A percentile compares a stretch with the other conserved stretches of the same genome.
Evolutionary conservation across 2,329 filamentous ascomycete genomes (phyloP).

Genomic region (Penicillium sp.): DNA sequence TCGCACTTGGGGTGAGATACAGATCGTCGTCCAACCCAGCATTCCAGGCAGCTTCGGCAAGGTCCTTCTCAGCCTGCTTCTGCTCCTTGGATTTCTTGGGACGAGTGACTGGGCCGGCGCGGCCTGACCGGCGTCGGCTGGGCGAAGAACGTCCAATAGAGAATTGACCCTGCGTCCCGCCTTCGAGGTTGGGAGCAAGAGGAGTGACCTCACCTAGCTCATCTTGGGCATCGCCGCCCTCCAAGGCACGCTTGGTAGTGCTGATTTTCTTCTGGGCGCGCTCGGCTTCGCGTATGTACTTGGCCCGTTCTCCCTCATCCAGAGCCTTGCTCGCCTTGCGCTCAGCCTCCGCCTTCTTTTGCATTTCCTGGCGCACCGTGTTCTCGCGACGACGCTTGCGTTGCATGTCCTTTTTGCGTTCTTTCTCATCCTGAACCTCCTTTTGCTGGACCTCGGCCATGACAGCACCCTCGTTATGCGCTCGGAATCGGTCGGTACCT

Average conservation of each 20-base stretch:
- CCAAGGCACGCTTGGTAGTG: slow-evolving; percentile 80
- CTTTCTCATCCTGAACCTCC: slow-evolving; percentile 90
- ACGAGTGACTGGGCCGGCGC: slow-evolving; percentile 51
- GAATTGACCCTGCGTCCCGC: slow-evolving; percentile 81
- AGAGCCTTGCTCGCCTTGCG: slow-evolving; percentile 72
- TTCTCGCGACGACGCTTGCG: slow-evolving; percentile 93
- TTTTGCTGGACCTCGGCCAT: slow-evolving; percentile 83
- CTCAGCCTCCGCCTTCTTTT: slow-evolving; percentile 76
- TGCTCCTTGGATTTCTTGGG: slow-evolving; percentile 83
- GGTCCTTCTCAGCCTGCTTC: slow-evolving; percentile 66
- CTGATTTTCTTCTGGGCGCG: slow-evolving; percentile 89
- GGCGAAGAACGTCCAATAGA: slow-evolving; percentile 58
- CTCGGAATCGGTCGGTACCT: slow-evolving; percentile 72
- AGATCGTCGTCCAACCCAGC: slow-evolving; percentile 53
- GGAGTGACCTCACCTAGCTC: slow-evolving; percentile 68
- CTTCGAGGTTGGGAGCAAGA: slow-evolving; percentile 75
- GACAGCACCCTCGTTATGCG: slow-evolving; percentile 73
- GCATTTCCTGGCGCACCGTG: slow-evolving; percentile 80
- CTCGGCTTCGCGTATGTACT: slow-evolving; percentile 78
- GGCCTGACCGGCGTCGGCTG: slow-evolving; percentile 54
- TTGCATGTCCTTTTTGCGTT: slow-evolving; percentile 99
- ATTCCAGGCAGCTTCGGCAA: slow-evolving; percentile 82
- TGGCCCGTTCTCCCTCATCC: slow-evolving; percentile 77
- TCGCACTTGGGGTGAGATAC: slow-evolving; percentile 55
- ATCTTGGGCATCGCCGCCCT: slow-evolving; percentile 72